Percentiles rank a stretch among this genome's conserved stretches.
Conservation (phyloP, 495 filamentous ascomycete species). For the Aspergillus biplanus region DNA sequence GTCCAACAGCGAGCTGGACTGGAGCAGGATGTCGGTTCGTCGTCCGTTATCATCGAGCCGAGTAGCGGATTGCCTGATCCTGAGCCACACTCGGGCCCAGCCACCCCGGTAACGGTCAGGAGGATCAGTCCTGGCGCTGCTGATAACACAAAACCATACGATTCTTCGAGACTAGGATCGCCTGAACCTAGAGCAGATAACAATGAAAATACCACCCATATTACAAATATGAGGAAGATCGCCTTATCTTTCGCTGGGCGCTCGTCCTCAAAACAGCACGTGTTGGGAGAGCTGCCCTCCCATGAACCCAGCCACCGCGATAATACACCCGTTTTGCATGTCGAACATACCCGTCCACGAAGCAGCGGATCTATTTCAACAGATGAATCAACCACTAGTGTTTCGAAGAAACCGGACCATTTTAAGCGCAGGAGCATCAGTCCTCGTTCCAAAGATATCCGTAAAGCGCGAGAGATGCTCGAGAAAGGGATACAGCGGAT, state of each 20-base stretch:
- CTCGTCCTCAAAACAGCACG: constrained; percentile 30
- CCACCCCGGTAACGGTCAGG: neutral
- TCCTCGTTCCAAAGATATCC: constrained; percentile 48
- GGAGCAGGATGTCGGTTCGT: neutral
- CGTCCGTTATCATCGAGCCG: neutral
- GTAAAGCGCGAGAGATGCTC: constrained; percentile 60
- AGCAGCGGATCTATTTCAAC: neutral
- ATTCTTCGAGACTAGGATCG: neutral
- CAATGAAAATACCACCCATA: constrained; percentile 35
- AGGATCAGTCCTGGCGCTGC: neutral
- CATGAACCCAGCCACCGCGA: constrained; percentile 35
- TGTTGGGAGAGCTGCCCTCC: constrained; percentile 32
- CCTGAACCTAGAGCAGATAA: constrained; percentile 14
- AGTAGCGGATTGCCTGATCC: neutral
- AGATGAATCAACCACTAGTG: constrained; percentile 4
- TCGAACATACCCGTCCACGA: constrained; percentile 1
- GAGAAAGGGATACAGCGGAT: constrained; percentile 78
- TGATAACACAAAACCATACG: neutral
- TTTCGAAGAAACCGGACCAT: constrained; percentile 13
- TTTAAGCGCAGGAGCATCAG: constrained; percentile 36
- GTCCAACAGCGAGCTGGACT: neutral
- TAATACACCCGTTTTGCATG: constrained; percentile 22
- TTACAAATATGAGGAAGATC: neutral
- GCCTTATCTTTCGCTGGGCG: constrained; percentile 23
- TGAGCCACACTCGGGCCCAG: neutral